Percentiles rank a stretch among this genome's conserved stretches.
phyloP scores from a whole-genome alignment of 352 stramenopile species.

The Aphanomyces euteiches region DNA sequence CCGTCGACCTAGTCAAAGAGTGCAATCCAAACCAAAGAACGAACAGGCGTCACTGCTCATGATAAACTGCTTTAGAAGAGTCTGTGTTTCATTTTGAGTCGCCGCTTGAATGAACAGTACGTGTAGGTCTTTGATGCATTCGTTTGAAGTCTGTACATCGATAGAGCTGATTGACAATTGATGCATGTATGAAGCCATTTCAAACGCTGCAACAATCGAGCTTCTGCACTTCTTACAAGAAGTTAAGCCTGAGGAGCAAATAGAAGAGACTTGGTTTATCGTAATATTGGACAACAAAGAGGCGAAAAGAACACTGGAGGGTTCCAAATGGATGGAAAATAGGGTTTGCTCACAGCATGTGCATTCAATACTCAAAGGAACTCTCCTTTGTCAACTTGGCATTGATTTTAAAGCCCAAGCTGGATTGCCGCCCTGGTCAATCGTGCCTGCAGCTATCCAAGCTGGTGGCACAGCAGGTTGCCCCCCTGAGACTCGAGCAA shows the following conservation, averaged over 20 bases:
- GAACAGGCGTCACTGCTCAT: background rate
- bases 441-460: background rate
- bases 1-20: conserved; percentile 21
- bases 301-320: background rate
- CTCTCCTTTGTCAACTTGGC: background rate
- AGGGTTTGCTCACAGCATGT: background rate
- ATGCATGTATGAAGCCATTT: too few relatives aligned
- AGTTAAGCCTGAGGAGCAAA: background rate
- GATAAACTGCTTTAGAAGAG: conserved; percentile 6
- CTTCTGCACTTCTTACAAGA: background rate
- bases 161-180: too few relatives aligned
- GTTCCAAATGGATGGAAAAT: background rate
- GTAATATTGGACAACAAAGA: background rate
- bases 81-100: conserved; percentile 3
- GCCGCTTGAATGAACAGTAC: conserved; percentile 15
- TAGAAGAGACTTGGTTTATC: background rate
- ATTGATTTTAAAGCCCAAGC: background rate
- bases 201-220: too few relatives aligned
- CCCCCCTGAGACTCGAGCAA: background rate
- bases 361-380: conserved; percentile 2
- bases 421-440: conserved; percentile 8
- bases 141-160: too few relatives aligned
- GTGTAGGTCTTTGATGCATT: background rate
- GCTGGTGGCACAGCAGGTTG: background rate
- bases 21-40: conserved; percentile 12